Evolutionary conservation across 2,329 filamentous ascomycete species (phyloP).

Genomic region (Colletotrichum sp.): DNA sequence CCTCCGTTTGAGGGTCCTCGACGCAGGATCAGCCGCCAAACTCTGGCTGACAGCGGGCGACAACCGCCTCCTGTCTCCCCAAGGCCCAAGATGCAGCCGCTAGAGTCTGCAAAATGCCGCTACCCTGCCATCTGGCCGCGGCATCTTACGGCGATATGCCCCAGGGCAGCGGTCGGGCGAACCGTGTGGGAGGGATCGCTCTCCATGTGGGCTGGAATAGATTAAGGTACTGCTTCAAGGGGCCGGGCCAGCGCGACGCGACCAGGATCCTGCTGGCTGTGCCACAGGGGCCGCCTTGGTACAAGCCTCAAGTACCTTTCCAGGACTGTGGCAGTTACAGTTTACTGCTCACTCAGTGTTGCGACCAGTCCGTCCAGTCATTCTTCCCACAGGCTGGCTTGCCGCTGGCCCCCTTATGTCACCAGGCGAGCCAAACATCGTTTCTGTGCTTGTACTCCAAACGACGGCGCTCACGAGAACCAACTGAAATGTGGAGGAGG

Average conservation of each 20-base stretch:
- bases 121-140: background rate
- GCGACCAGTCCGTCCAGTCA: background rate
- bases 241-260: constrained; percentile 12
- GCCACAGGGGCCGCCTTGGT: background rate
- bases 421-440: background rate
- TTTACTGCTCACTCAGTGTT: background rate
- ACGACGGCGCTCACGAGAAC: constrained; percentile 5
- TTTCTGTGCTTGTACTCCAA: background rate
- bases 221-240: constrained; percentile 23
- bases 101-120: background rate
- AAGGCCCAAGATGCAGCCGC: background rate
- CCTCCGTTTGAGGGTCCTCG: background rate
- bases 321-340: background rate
- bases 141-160: constrained; percentile 4
- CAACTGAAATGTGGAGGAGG: constrained; percentile 2
- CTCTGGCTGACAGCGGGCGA: constrained; percentile 11
- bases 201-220: constrained; percentile 15
- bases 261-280: constrained; percentile 16
- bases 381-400: background rate
- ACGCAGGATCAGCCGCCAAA: background rate
- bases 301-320: background rate
- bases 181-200: constrained; percentile 18
- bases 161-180: constrained; percentile 10
- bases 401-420: background rate
- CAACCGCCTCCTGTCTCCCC: constrained; percentile 10